Conservation (phyloP, 176 grass and related monocot genomes). For the Zizania latifolia region DNA sequence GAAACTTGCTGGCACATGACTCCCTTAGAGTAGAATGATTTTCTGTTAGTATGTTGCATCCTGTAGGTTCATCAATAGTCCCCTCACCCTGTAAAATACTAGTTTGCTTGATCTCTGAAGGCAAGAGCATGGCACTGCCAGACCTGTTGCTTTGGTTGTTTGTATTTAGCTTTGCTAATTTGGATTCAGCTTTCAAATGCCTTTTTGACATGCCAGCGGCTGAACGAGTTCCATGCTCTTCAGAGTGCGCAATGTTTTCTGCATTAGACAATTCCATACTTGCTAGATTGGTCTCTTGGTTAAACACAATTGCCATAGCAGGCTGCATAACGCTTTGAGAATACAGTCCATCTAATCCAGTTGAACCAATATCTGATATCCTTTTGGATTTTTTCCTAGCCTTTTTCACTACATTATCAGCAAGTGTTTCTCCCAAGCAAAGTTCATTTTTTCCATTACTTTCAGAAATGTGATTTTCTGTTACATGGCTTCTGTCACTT, state of each 20-base stretch:
- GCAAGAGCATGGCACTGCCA: neutral
- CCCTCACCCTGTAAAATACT: neutral
- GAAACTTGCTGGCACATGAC: neutral
- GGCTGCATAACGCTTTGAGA: conserved; percentile 22
- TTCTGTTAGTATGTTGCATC: conserved; percentile 2
- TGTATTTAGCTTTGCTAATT: conserved; percentile 22
- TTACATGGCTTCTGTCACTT: conserved; percentile 9
- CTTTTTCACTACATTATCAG: conserved; percentile 51
- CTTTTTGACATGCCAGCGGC: neutral
- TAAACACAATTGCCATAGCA: conserved; percentile 12
- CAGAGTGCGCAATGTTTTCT: neutral
- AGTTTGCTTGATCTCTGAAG: conserved; percentile 8
- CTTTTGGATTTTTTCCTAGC: conserved; percentile 58
- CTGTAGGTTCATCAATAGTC: neutral
- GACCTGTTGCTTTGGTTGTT: conserved; percentile 17
- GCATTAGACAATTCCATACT: conserved; percentile 9
- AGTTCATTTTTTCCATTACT: neutral
- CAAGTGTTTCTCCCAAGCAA: conserved; percentile 17
- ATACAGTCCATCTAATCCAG: conserved; percentile 32
- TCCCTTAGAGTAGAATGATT: neutral
- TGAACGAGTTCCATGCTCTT: conserved; percentile 20
- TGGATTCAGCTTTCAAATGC: conserved; percentile 21
- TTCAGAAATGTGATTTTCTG: conserved; percentile 5
- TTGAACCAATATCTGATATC: conserved; percentile 51
- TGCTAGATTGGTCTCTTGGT: neutral